Evolutionary conservation across 768 basidiomycete genomes (phyloP), one percentile per base, ranked within the genome.

Genomic region (Scleroderma bovista): DNA sequence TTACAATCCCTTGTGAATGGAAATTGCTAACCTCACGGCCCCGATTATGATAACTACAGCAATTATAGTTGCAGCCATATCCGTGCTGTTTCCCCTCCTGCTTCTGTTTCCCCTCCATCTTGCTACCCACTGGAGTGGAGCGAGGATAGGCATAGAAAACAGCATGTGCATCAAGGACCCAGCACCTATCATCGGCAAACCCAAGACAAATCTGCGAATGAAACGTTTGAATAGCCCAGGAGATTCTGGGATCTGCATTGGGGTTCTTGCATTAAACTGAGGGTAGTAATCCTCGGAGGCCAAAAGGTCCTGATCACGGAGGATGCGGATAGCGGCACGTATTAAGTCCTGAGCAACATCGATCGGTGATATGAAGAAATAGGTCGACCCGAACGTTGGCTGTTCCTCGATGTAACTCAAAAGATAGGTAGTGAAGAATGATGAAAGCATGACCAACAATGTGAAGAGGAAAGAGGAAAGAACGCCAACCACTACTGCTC

Each of bases 181-280:
- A 36, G 85, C 86, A 10, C 88, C 88, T 12, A 92, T 76, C 50
- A 90, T 74, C 24, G 89, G 88, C 13, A 91, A 70, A 20, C 89
- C 89, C 22, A 92, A 63, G 12, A 91, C 56, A 62, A 91, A 84
- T n/a, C 88, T 81, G 37, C 77, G 79, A 46, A 86, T 53, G 56
- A 89, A 79, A 29, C 75, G 71, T 51, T 67, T 71, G 10, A 88
- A 36, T 36, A 87, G 50, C 33, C 83, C 71, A 2, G 69, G 69
- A 13, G 79, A 68, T 20, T 65, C 62, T 20, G 66, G 56, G 6
- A 57, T 34, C 39, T 49, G 45, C 4, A 57, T 49, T 10, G 46
- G 50, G 33, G 58, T 36, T 20, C 48, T 54, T 51, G 60, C 59
- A 48, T 39, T 52, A 55, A 51, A 52, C 5, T 9, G 53, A 13